phyloP scores from a whole-genome alignment of 805 yeast species.

The Wickerhamiella sorbophila region DNA sequence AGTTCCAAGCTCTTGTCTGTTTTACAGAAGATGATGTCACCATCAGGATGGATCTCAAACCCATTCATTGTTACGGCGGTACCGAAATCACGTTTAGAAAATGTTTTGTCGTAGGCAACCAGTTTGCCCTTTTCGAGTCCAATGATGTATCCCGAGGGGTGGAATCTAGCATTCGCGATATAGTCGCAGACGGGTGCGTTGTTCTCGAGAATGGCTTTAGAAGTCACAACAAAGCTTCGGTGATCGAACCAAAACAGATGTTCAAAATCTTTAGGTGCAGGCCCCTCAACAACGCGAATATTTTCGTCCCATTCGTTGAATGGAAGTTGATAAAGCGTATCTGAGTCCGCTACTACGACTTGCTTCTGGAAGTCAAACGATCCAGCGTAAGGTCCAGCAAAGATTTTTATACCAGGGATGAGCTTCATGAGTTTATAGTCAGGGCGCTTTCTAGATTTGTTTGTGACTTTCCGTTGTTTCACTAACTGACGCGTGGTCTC shows the following conservation, averaged over 20 bases:
- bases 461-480: conserved; percentile 1
- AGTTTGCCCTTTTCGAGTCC: not conserved
- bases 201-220: not conserved
- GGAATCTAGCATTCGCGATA: not conserved
- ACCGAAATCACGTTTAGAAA: not conserved
- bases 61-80: not conserved
- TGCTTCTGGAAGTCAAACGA: not conserved
- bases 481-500: not conserved
- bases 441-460: not conserved
- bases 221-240: not conserved
- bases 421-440: not conserved
- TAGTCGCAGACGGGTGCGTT: not conserved
- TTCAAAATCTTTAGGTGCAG: not conserved
- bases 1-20: not conserved
- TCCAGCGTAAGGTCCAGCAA: not conserved
- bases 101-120: not conserved
- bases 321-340: not conserved
- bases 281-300: not conserved
- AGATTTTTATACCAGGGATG: not conserved
- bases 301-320: not conserved
- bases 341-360: not conserved
- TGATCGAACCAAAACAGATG: not conserved
- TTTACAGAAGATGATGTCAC: not conserved
- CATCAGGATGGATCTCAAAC: conserved; percentile 2
- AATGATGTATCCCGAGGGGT: conserved; percentile 2